Evolutionary conservation across 2,329 filamentous ascomycete genomes (phyloP), one percentile per base, ranked within the genome.

Genomic region (Gaeumannomyces sp.): DNA sequence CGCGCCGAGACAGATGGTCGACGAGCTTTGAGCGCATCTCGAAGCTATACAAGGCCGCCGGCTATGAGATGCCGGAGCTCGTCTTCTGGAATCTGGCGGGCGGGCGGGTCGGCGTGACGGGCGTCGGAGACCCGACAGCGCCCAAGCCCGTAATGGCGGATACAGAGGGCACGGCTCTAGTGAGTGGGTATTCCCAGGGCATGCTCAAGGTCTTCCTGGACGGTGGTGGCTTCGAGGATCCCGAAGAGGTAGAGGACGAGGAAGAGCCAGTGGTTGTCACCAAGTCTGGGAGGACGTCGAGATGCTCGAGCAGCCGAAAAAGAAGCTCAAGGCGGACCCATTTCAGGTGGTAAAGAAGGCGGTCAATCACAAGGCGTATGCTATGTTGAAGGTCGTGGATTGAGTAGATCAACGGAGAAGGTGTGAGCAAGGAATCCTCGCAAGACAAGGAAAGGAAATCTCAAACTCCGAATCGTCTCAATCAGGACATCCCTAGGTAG

Each of bases 21-120:
- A 80, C 79, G 0, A 81, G 80, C 3, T 84, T 79, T 69, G 78
- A 84, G 68, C 76, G 80, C 5, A 79, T 88, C 71, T 74, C 80
- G 70, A 66, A 66, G 27, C 72, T 73, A 57, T 87, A 77, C 71
- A 70, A 73, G 14, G 72, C 76, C 0, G 79, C 79, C 3, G 84
- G 85, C 0, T 87, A 87, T 68, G 79, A 85, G 65, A 76, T 87
- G 73, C 85, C 85, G 0, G 78, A 84, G 71, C 73, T 88, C n/a
- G 75, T 87, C 3, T 87, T 85, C 71, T 87, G 84, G 85, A 85
- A 86, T 69, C 74, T 87, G 25, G 82, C 82, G 0, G 80, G 77
- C 11, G 75, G 76, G 0, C 72, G 69, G 33, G 73, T 69, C 27
- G 71, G 71, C 1, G 10, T 35, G 68, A 70, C 50, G 60, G 31